Evolutionary conservation across 2,329 filamentous ascomycete genomes (phyloP).

Genomic region (Ceratocystis smalleyi): DNA sequence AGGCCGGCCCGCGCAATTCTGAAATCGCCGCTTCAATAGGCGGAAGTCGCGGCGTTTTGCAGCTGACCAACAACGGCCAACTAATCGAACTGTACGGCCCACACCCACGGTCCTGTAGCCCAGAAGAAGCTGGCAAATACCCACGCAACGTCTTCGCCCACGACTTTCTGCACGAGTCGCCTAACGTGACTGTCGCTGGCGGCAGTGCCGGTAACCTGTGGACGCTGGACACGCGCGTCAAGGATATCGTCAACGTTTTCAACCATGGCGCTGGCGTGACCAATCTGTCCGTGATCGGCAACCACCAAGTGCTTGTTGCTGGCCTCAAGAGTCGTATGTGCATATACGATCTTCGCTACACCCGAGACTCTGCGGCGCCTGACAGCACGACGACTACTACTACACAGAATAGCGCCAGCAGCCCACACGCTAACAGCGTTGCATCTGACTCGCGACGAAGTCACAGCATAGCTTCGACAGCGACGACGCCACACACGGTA

Average conservation of each 20-base stretch:
- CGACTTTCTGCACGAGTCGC: slow-evolving; percentile 13
- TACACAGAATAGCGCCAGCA: slow-evolving; percentile 2
- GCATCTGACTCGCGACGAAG: neutral
- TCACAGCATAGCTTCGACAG: slow-evolving; percentile 1
- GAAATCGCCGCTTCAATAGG: slow-evolving; percentile 22
- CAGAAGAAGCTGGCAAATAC: slow-evolving; percentile 3
- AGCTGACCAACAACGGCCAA: neutral
- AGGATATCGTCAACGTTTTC: slow-evolving; percentile 6
- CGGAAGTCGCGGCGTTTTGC: slow-evolving; percentile 12
- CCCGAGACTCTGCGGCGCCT: neutral
- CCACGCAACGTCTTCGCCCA: slow-evolving; percentile 14
- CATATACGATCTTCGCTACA: slow-evolving; percentile 42
- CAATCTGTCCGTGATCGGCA: slow-evolving; percentile 1
- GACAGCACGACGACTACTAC: slow-evolving; percentile 4
- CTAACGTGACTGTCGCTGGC: slow-evolving; percentile 14
- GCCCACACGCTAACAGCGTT: neutral
- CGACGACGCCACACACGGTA: slow-evolving; percentile 27
- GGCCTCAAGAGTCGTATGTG: slow-evolving; percentile 35
- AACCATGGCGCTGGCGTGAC: slow-evolving; percentile 8
- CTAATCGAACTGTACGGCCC: neutral
- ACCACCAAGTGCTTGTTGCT: slow-evolving; percentile 34
- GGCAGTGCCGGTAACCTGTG: slow-evolving; percentile 10
- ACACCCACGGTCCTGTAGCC: neutral
- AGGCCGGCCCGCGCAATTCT: slow-evolving; percentile 37
- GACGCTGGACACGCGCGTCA: slow-evolving; percentile 13